phyloP scores from a whole-genome alignment of 2,329 filamentous ascomycete genomes.

The Paecilomyces sp. region DNA sequence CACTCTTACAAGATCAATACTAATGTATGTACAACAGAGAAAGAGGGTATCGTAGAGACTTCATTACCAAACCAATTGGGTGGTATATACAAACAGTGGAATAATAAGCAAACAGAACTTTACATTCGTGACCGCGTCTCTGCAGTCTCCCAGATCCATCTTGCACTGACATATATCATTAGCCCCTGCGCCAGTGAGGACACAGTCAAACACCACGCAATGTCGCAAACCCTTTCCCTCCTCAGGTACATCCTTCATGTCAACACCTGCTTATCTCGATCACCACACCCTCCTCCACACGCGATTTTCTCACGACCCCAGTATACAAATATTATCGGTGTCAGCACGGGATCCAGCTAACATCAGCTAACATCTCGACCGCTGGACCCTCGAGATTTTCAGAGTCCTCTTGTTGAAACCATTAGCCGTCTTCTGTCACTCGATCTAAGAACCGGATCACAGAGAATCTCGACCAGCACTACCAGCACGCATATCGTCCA shows the following conservation, averaged over 20 bases:
- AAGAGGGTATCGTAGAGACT: conserved; percentile 29
- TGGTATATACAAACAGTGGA: conserved; percentile 27
- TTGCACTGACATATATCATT: background rate
- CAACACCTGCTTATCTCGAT: background rate
- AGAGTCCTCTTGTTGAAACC: conserved; percentile 2
- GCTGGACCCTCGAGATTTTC: background rate
- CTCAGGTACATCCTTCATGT: background rate
- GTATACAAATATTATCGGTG: background rate
- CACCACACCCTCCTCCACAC: background rate
- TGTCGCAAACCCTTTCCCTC: background rate
- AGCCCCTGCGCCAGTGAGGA: background rate
- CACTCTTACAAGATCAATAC: too few species aligned
- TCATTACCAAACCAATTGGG: conserved; percentile 28
- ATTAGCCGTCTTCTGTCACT: background rate
- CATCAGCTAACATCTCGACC: background rate
- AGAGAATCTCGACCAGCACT: conserved; percentile 8
- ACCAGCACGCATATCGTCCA: conserved; percentile 33
- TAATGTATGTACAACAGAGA: background rate
- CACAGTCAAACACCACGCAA: background rate
- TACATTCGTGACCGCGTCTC: background rate
- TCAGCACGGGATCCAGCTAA: background rate
- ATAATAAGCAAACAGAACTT: background rate
- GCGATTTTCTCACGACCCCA: background rate
- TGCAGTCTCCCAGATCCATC: background rate
- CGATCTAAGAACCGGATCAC: background rate